Conservation (phyloP, 768 basidiomycete genomes). For the Flagelloscypha sp. region DNA sequence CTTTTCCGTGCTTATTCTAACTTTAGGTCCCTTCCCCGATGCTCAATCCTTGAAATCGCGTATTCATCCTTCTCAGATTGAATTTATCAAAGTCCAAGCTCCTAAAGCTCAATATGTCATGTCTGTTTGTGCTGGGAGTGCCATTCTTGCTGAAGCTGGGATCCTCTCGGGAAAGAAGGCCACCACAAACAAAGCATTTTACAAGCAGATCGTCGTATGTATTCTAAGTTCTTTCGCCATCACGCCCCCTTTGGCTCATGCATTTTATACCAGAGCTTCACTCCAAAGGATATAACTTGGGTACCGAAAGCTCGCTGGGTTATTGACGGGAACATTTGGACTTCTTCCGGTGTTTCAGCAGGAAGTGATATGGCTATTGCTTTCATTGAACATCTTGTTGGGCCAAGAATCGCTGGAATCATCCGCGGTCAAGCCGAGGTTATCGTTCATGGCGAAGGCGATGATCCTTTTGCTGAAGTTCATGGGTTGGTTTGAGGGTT, state of each 20-base stretch:
- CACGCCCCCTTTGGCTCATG: background rate
- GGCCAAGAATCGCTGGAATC: conserved; percentile 9
- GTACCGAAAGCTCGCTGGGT: conserved; percentile 30
- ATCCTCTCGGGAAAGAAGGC: conserved; percentile 24
- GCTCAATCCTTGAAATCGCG: conserved; percentile 4
- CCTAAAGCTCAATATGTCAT: conserved; percentile 24
- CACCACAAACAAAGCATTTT: conserved; percentile 28
- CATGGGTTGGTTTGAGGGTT: conserved; percentile 17
- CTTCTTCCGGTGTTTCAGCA: conserved; percentile 28
- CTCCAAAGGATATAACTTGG: conserved; percentile 23
- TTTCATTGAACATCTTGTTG: conserved; percentile 18
- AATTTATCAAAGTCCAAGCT: conserved; percentile 20
- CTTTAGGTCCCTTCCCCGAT: conserved; percentile 10
- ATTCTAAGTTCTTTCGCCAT: background rate
- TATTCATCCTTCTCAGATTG: conserved; percentile 8
- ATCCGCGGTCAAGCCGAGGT: conserved; percentile 16
- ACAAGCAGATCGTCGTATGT: conserved; percentile 19
- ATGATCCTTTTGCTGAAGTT: conserved; percentile 21
- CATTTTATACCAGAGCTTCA: conserved; percentile 12
- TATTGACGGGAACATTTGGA: conserved; percentile 31
- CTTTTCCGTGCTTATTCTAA: background rate
- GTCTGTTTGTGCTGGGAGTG: conserved; percentile 26
- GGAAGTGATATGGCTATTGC: conserved; percentile 23
- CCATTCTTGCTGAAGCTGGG: conserved; percentile 24
- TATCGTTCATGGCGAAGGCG: conserved; percentile 13